Conservation (phyloP, 2,329 filamentous ascomycete species). For the Sporothrix luriei region DNA sequence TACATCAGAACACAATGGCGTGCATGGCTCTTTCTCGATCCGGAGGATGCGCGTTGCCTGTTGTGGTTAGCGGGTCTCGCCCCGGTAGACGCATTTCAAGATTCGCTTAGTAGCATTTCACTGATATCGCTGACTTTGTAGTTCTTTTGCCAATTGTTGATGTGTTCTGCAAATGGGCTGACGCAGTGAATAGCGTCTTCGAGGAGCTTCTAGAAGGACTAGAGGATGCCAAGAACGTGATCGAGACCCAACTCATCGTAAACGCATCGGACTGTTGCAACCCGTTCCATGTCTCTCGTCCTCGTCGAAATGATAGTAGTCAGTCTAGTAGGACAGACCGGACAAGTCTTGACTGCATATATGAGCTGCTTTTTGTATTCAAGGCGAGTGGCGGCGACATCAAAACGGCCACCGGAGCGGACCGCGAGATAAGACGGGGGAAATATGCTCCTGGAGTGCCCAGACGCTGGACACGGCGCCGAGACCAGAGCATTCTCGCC, state of each 20-base stretch:
- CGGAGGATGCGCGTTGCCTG: slow-evolving; percentile 1
- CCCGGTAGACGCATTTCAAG: not conserved
- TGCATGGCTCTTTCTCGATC: slow-evolving; percentile 25
- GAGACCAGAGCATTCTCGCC: not conserved
- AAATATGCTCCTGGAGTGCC: not conserved
- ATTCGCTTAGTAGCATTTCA: not conserved
- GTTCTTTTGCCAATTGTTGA: no score
- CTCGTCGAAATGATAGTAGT: no score
- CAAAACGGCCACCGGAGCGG: not conserved
- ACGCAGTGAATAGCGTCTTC: no score
- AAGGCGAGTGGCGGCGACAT: not conserved
- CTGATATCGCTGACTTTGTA: no score
- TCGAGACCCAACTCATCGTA: no score
- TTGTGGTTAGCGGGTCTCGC: slow-evolving; percentile 6
- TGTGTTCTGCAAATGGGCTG: no score
- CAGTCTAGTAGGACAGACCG: no score
- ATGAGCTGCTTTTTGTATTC: not conserved
- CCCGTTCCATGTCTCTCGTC: no score
- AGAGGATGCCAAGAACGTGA: no score
- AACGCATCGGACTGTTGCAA: no score
- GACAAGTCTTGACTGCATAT: not conserved
- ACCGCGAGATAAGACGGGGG: not conserved
- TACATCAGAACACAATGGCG: not conserved
- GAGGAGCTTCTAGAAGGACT: no score
- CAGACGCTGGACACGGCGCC: not conserved